Conservation (phyloP, 805 yeast species). For the Ogataea ramenticola region DNA sequence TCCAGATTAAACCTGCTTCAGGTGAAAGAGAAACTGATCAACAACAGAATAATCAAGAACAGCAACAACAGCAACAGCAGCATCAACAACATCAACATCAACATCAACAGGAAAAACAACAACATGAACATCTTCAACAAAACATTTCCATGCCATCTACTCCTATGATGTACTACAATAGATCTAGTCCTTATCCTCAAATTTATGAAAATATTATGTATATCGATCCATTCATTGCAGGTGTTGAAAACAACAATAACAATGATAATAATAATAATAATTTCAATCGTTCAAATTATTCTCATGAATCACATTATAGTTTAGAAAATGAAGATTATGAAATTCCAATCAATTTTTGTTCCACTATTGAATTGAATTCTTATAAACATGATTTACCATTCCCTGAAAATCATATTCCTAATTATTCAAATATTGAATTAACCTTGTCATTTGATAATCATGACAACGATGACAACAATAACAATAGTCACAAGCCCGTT, state of each 20-base stretch:
- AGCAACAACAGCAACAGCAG: not conserved
- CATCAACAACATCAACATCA: too few species aligned
- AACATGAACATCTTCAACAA: too few species aligned
- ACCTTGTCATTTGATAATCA: not conserved
- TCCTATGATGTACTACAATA: not conserved
- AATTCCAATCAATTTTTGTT: conserved; percentile 21
- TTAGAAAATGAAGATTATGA: conserved; percentile 11
- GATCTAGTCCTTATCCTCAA: not conserved
- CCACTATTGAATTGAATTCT: conserved; percentile 16
- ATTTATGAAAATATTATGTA: not conserved
- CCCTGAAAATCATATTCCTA: conserved; percentile 2
- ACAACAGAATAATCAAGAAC: not conserved
- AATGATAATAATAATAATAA: not conserved
- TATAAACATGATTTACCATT: conserved; percentile 15
- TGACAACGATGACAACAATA: not conserved
- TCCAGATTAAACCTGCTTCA: conserved; percentile 15
- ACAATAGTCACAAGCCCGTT: too few species aligned
- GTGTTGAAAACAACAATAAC: not conserved
- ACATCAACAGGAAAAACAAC: too few species aligned
- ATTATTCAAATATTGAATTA: conserved; percentile 8
- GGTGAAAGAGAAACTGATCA: not conserved
- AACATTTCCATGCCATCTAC: not conserved
- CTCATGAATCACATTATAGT: not conserved
- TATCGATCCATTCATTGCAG: not conserved
- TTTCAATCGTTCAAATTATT: not conserved